Evolutionary conservation across 345 rosid genomes (phyloP), one percentile per base, ranked within the genome.

Genomic region (Euphorbia lathyris): DNA sequence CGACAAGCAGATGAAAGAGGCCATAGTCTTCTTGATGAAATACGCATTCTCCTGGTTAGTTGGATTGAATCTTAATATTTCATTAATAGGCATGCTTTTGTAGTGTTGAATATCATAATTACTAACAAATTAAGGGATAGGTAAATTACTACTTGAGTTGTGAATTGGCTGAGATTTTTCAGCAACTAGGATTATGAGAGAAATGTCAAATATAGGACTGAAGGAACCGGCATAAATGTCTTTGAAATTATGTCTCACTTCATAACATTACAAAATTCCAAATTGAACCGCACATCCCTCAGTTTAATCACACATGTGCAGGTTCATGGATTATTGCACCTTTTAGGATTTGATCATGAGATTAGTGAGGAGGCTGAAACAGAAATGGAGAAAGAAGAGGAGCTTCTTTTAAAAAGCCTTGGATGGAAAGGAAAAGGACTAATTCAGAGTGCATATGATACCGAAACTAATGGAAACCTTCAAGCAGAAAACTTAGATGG

Each of bases 391-490:
- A 81, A 86, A 78, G 92, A 85, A 73, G 99, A 95, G 76, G 91
- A 83, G 78, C 63, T 77, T 67, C 84, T 95, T 76, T 74, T 92
- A 59, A 83, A 86, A 72, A 85, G 84, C 75, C 97, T 95, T 66
- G 96, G 93, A 32, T 92, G 99, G 99, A 88, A 83, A 72, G 99
- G 97, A 43, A 95, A 95, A 79, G 97, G 99, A 70, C 80, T 95
- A 43, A 92, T 95, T 81, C 89, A 85, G 70, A 85, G 97, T 79
- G 96, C 97, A 64, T 79, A 76, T 81, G 90, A 88, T 81, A 59
- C 77, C 52, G 81, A 86, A 66, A 68, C 58, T 67, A 75, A 63
- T 70, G 65, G 43, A 51, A 77, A 72, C 76, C 77, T 67, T 72
- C 78, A 66, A 65, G 70, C 43, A 32, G 92, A 84, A 71, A 79